These are phyloP conservation scores for Rhynchosporium graminicola DNA, from an alignment of 2,329 filamentous ascomycete genomes.

Conservation along the genomic window DNA sequence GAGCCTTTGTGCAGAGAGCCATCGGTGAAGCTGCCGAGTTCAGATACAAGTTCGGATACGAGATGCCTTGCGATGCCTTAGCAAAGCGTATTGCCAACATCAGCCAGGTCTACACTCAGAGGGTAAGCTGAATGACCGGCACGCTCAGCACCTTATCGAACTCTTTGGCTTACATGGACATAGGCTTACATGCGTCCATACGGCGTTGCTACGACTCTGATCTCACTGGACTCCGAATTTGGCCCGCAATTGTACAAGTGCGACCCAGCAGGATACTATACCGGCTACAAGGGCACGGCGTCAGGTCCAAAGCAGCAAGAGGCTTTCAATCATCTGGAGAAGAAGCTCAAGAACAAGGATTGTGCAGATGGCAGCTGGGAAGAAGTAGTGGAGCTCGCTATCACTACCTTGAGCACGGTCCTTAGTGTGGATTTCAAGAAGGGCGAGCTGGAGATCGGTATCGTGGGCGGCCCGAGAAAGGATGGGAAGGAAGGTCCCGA, in stretches of 20 bases:
- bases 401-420: conserved; percentile 92
- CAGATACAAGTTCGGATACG: conserved; percentile 97
- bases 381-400: conserved; percentile 95
- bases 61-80: conserved; percentile 97
- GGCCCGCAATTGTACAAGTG: conserved; percentile 98
- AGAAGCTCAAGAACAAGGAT: conserved; percentile 99
- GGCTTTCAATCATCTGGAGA: conserved; percentile 96
- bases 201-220: conserved; percentile 91
- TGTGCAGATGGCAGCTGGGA: conserved; percentile 90
- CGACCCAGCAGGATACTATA: conserved; percentile 96
- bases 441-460: conserved; percentile 95
- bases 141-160: conserved; percentile 39
- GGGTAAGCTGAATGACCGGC: conserved; percentile 58
- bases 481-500: conserved; percentile 84
- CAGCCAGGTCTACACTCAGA: conserved; percentile 98
- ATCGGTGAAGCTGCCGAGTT: conserved; percentile 97
- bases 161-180: conserved; percentile 26
- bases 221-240: conserved; percentile 88
- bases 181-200: conserved; percentile 97
- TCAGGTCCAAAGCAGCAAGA: conserved; percentile 98
- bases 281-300: conserved; percentile 96
- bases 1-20: conserved; percentile 88
- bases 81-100: conserved; percentile 98
- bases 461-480: conserved; percentile 82
- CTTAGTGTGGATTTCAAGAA: conserved; percentile 99